Base-by-base conservation (phyloP, 495 filamentous ascomycete species). In the Podospora conica region DNA sequence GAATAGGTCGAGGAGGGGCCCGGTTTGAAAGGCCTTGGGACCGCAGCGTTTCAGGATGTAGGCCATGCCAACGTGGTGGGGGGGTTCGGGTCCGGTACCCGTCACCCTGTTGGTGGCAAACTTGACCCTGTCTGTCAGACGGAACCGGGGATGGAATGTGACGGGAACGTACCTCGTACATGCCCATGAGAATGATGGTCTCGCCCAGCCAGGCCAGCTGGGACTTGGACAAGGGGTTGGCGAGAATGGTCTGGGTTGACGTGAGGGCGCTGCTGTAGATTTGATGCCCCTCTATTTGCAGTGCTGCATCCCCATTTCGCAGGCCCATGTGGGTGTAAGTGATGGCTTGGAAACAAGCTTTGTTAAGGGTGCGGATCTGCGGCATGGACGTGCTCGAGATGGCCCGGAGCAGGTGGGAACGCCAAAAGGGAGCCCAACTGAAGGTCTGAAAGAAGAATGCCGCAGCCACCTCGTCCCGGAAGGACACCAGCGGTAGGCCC, bases 361-460 rank as follows among this genome's bases (percentile, higher is more conserved):
- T 40, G 24, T 55, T 53, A 0, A 55, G 15, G 24, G 8, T 15
- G 25, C 8, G 40, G 59, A n/a, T 28, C 1, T 29, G 21, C 6
- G 18, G 15, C 24, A 20, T 4, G 1, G 21, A 24, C 22, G 1
- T 29, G 4, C 24, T 21, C 5, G 58, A 33, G 27, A 25, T 31
- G 21, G 55, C 53, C 5, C 24, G 63, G 7, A 54, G n/a, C 4
- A 67, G 28, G 7, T 33, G 20, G 11, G 60, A 55, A 11, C 65
- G 65, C 60, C 60, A 67, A 23, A 67, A 67, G 2, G 65, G 65
- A 22, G 65, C 65, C 65, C 65, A 67, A 9, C 20, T 24, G 6
- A 12, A 67, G 0, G 54, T 63, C 5, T 21, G 23, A 28, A 62
- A 67, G 12, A 67, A 67, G 55, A 54, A 67, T 0, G 60, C 4